These are phyloP conservation scores for Fusarium sp. DNA, from an alignment of 2,329 filamentous ascomycete species.

Conservation along the genomic window DNA sequence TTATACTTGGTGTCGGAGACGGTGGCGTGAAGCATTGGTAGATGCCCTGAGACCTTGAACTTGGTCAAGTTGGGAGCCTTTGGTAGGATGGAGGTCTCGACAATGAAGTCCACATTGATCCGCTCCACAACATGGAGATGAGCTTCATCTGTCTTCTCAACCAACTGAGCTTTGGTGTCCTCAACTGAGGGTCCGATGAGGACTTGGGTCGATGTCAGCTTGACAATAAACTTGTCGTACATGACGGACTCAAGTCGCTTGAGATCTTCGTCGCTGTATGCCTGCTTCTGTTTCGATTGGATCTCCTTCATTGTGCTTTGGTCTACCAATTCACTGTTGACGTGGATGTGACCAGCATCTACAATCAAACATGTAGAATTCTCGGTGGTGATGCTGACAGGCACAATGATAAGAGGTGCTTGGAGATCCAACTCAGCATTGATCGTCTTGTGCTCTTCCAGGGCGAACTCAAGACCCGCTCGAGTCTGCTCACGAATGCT, in stretches of 20 bases:
- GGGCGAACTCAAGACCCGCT: conserved; percentile 92
- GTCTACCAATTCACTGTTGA: conserved; percentile 93
- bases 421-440: conserved; percentile 96
- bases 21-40: conserved; percentile 90
- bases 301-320: conserved; percentile 89
- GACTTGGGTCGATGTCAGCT: conserved; percentile 92
- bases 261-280: conserved; percentile 90
- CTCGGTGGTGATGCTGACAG: conserved; percentile 85
- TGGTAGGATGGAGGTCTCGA: conserved; percentile 97
- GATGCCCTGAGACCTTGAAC: conserved; percentile 87
- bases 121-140: conserved; percentile 91
- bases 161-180: conserved; percentile 84
- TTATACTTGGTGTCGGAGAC: conserved; percentile 98
- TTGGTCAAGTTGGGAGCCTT: conserved; percentile 94
- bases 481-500: conserved; percentile 94
- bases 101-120: conserved; percentile 95
- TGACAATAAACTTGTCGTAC: conserved; percentile 97
- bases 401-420: conserved; percentile 94
- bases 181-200: conserved; percentile 94
- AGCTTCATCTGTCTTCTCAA: conserved; percentile 71
- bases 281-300: conserved; percentile 86
- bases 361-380: conserved; percentile 90
- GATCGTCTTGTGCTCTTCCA: conserved; percentile 98
- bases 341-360: conserved; percentile 94
- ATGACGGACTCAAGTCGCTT: conserved; percentile 88